Evolutionary conservation across 495 filamentous ascomycete species (phyloP).

Genomic region (Paragyromitra xinjiangensis): DNA sequence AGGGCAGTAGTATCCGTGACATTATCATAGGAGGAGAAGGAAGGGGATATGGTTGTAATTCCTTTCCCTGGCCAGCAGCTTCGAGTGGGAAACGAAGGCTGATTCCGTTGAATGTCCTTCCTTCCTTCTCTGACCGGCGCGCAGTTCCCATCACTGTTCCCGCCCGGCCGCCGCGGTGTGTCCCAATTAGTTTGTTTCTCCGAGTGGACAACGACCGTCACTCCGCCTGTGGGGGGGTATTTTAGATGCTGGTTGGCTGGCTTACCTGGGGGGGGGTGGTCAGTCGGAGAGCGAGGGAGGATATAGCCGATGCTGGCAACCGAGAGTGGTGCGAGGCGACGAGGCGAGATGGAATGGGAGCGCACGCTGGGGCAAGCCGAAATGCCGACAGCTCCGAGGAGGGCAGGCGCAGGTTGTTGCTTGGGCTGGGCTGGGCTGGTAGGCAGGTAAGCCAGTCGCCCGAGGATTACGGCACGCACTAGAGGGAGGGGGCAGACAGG

Average conservation of each 20-base stretch:
- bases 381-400: conserved; percentile 50
- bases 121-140: conserved; percentile 37
- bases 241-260: conserved; percentile 40
- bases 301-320: conserved; percentile 56
- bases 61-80: background rate
- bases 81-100: conserved; percentile 3
- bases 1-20: background rate
- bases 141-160: conserved; percentile 33
- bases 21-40: conserved; percentile 10
- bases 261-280: background rate
- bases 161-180: conserved; percentile 43
- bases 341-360: conserved; percentile 32
- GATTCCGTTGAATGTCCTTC: conserved; percentile 20
- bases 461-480: conserved; percentile 22
- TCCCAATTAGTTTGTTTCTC: conserved; percentile 56
- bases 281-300: conserved; percentile 37
- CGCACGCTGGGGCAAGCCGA: conserved; percentile 32
- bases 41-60: conserved; percentile 9
- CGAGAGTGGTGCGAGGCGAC: conserved; percentile 51
- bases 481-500: background rate
- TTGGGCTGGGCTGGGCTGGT: background rate
- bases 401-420: background rate
- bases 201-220: conserved; percentile 42
- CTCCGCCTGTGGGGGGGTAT: conserved; percentile 32
- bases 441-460: conserved; percentile 18